These are phyloP conservation scores for Strobilomyces confusus DNA, from an alignment of 768 basidiomycete species.

Conservation along the genomic window DNA sequence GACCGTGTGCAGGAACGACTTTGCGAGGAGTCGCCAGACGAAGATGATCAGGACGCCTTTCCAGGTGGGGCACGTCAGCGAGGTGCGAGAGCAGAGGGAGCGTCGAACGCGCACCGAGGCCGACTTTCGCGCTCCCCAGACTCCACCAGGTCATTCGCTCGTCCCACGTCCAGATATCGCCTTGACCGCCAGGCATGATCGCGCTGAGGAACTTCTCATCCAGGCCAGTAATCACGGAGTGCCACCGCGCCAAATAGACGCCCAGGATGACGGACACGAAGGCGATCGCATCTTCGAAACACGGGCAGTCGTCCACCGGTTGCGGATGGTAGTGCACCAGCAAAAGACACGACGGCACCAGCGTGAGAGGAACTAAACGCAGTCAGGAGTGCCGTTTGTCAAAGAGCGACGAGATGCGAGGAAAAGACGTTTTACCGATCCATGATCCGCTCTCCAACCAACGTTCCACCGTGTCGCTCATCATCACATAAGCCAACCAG, in stretches of 20 bases:
- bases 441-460: constrained; percentile 38
- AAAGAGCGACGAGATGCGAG: constrained; percentile 19
- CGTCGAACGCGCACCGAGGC: constrained; percentile 35
- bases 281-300: constrained; percentile 96
- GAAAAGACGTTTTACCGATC: constrained; percentile 27
- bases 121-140: constrained; percentile 38
- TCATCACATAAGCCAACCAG: constrained; percentile 46
- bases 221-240: constrained; percentile 39
- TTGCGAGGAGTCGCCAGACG: constrained; percentile 83
- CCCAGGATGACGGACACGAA: constrained; percentile 84
- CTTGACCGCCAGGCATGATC: constrained; percentile 59
- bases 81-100: neutral
- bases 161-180: constrained; percentile 33
- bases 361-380: constrained; percentile 49
- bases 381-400: neutral
- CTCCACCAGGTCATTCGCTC: constrained; percentile 36
- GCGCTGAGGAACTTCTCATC: constrained; percentile 30
- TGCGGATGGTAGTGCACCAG: constrained; percentile 89
- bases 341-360: constrained; percentile 61
- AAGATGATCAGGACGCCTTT: constrained; percentile 77
- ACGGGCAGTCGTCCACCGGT: constrained; percentile 95
- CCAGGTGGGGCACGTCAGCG: neutral
- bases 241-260: constrained; percentile 67
- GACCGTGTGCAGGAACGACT: constrained; percentile 64
- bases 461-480: constrained; percentile 38